Evolutionary conservation across 805 yeast species (phyloP), one percentile per base, ranked within the genome.

Genomic region (Candida suzukii): DNA sequence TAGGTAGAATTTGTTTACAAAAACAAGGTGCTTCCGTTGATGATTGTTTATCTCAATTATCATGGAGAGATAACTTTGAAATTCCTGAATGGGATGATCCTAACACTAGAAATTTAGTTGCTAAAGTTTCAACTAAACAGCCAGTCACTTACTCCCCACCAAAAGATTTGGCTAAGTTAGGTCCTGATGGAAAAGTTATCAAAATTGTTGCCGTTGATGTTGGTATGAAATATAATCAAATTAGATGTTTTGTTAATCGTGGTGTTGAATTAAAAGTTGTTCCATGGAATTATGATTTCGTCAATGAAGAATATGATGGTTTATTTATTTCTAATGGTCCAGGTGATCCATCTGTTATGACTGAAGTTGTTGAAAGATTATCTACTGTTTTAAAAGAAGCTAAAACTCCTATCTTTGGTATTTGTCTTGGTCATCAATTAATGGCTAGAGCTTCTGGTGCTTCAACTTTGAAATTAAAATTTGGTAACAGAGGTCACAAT

Each of bases 401-500:
- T 39, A 80, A 78, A 63, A 81, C 93, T 35, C 99, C 99, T 41
- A 74, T 93, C 42, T 93, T 93, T 57, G 99, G 99, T 53, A 95
- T 93, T 58, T 95, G 99, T 67, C 71, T 93, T 52, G 99, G 99
- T 35, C 99, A 93, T 68, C 99, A 95, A 70, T 74, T 93, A 54
- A 74, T 93, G 51, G 96, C 98, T 10, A 74, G 91, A 48, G 99
- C 99, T 13, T 75, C 88, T 14, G 99, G 98, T 43, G 98, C 95
- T 26, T 80, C 80, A 57, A 93, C 99, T 37, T 62, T 83, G 57
- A 93, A 95, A 68, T 73, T 93, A 75, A 90, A 88, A 66, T 93
- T 90, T 62, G 99, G 99, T 68, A 93, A 93, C 75, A 83, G 99
- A 68, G 99, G 97, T 22, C 99, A 95, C 69, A 93, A 93, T 64